Base-by-base conservation (phyloP, 2,329 filamentous ascomycete genomes). In the Mycosphaerella arachidis region DNA sequence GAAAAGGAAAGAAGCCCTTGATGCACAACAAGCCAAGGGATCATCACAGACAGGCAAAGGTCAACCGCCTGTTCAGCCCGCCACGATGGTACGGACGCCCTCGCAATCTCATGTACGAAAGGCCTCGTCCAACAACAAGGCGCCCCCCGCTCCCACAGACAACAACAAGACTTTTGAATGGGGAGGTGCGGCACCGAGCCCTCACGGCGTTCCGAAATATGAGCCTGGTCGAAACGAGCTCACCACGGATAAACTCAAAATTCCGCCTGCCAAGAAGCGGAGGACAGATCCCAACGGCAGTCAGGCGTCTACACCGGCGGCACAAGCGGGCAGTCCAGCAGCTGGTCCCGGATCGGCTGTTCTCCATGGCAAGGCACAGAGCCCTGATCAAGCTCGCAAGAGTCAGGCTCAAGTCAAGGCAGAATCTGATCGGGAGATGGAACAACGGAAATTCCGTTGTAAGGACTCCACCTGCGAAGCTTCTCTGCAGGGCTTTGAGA, bases 241-340 rank as follows among this genome's bases (percentile, higher is more conserved):
- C 53, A 83, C 80, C 4, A 78, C 79, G 10, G 81, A 83, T 54
- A 82, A 85, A 63, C 76, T 87, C 51, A 81, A 84, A 51, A 72
- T 86, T 27, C 84, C 84, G 18, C 77, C 80, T 2, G 76, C 77
- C 58, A 87, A 86, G 75, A 82, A 79, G 67, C 77, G 79, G 56
- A 85, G 83, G 75, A 71, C 76, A 35, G 76, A 75, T 40, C 68
- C 70, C 27, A 55, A 68, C 6, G 72, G 69, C 33, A 79, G 74
- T 58, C 72, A 75, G 46, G 72, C 70, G 1, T 76, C 76, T 4
- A 79, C 78, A 2, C 74, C 75, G 16, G 72, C 67, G n/a, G 70
- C 65, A 10, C 67, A 70, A 50, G 63, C 63, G 4, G 66, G 60
- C 20, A 73, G 70, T 10, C 76, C 78, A 30, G 73, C 68, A 45